These are phyloP conservation scores for Sporobolomyces roseus DNA, from an alignment of 768 basidiomycete genomes.

Conservation along the genomic window DNA sequence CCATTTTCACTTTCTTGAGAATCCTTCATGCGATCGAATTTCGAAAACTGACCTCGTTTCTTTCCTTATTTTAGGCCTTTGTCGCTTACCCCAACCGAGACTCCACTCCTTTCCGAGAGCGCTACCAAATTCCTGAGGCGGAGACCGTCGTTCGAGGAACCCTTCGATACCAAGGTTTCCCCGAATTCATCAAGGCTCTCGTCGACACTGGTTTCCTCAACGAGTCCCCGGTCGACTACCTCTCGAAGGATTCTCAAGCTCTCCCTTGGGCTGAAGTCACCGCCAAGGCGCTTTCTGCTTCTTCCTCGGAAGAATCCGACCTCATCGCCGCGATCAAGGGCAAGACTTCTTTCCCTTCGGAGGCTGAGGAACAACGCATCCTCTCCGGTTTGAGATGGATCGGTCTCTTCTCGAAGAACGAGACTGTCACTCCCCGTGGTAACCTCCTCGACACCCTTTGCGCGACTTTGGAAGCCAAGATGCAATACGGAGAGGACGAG, in stretches of 20 bases:
- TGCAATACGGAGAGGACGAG: conserved; percentile 85
- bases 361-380: conserved; percentile 67
- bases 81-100: conserved; percentile 97
- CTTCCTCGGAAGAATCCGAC: conserved; percentile 67
- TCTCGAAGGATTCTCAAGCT: conserved; percentile 56
- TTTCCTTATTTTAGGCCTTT: conserved; percentile 58
- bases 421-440: conserved; percentile 54
- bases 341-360: conserved; percentile 67
- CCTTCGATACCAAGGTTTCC: conserved; percentile 92
- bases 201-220: conserved; percentile 85
- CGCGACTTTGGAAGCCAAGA: conserved; percentile 78
- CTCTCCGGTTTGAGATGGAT: conserved; percentile 88
- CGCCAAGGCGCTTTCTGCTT: conserved; percentile 67
- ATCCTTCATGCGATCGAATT: no score
- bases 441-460: conserved; percentile 93
- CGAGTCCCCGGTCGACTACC: conserved; percentile 69
- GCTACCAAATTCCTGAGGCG: conserved; percentile 87
- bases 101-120: conserved; percentile 82
- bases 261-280: conserved; percentile 81
- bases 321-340: conserved; percentile 68
- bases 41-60: not conserved
- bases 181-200: conserved; percentile 81
- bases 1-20: not conserved
- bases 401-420: conserved; percentile 72
- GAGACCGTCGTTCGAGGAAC: conserved; percentile 90